phyloP scores from a whole-genome alignment of 192 early-diverging fungal species.

The Backusella australiensis region DNA sequence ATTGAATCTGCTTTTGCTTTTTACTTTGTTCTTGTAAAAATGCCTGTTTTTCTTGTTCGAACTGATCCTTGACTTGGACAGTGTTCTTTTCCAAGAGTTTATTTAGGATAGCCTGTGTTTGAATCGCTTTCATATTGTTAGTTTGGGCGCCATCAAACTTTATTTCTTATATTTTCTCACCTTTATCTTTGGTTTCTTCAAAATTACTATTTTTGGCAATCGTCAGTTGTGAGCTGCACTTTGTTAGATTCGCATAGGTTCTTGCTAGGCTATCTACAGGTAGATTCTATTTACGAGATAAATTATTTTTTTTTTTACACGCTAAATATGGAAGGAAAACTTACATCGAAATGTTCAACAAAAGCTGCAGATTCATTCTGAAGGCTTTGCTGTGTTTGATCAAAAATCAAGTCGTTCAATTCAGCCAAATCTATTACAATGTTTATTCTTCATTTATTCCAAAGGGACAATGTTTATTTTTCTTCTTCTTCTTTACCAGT shows the following conservation, averaged over 20 bases:
- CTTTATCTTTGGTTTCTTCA: slow-evolving; percentile 4
- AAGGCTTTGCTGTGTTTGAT: not conserved
- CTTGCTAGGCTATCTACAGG: not conserved
- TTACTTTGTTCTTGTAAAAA: not conserved
- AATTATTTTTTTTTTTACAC: not conserved
- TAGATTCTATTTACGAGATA: not conserved
- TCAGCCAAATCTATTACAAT: slow-evolving; percentile 6
- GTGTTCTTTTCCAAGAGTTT: not conserved
- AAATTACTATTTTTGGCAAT: not conserved
- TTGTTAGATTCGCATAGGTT: slow-evolving; percentile 7
- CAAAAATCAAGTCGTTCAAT: slow-evolving; percentile 9
- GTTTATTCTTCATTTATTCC: not conserved
- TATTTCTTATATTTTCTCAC: not conserved
- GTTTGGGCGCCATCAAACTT: not conserved
- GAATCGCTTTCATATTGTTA: not conserved
- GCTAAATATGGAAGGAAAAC: too few relatives aligned
- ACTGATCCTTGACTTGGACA: not conserved
- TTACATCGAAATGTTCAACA: slow-evolving; percentile 4
- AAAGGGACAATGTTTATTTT: not conserved
- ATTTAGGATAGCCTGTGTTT: not conserved
- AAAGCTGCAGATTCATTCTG: not conserved
- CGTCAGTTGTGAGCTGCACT: not conserved
- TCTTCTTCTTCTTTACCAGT: not conserved
- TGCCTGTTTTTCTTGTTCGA: not conserved
- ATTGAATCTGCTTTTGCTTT: not conserved